Evolutionary conservation across 768 basidiomycete genomes (phyloP).

Genomic region (Pulveroboletus sp.): DNA sequence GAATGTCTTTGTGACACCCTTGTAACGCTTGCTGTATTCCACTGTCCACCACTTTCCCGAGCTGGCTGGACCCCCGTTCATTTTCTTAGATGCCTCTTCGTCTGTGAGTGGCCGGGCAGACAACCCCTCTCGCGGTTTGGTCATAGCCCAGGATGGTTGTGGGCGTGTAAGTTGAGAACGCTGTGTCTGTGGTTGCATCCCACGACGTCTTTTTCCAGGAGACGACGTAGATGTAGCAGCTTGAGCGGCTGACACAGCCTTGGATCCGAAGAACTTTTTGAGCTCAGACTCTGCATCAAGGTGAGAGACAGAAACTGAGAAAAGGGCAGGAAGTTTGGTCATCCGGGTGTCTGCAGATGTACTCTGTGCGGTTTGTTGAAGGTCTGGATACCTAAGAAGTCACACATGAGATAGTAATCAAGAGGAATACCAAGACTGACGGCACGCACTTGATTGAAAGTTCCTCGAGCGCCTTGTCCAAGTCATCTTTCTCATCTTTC

Average conservation of each 20-base stretch:
- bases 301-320: conserved; percentile 76
- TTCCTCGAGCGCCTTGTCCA: conserved; percentile 83
- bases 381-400: conserved; percentile 47
- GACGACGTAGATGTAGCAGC: conserved; percentile 33
- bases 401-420: background rate
- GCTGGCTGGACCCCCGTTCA: conserved; percentile 36
- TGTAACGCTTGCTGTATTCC: conserved; percentile 83
- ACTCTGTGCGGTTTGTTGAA: conserved; percentile 35
- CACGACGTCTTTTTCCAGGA: conserved; percentile 38
- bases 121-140: conserved; percentile 68
- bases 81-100: conserved; percentile 50
- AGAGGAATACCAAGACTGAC: background rate
- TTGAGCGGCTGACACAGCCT: conserved; percentile 72
- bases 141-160: conserved; percentile 72
- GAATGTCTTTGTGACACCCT: conserved; percentile 76
- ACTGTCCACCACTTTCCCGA: conserved; percentile 89
- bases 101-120: conserved; percentile 56
- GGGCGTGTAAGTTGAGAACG: conserved; percentile 79
- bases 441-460: conserved; percentile 67
- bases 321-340: conserved; percentile 48
- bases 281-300: conserved; percentile 91
- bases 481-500: conserved; percentile 67
- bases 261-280: conserved; percentile 90
- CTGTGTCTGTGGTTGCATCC: conserved; percentile 33
- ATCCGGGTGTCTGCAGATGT: conserved; percentile 27